phyloP scores from a whole-genome alignment of 2,329 filamentous ascomycete species.

The Cladosporium cucumerinum region DNA sequence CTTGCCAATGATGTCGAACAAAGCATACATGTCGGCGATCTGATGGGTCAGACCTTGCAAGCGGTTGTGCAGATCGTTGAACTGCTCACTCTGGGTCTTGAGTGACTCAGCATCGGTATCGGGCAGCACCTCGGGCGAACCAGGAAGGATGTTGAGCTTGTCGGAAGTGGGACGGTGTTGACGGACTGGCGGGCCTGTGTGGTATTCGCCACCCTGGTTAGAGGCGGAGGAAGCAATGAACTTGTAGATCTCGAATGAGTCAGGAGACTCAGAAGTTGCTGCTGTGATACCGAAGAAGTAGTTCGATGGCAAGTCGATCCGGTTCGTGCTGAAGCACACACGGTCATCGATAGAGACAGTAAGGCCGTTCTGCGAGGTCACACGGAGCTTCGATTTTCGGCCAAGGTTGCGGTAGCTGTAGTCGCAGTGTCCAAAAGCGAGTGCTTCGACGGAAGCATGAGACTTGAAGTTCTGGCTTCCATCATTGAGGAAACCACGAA shows the following conservation, averaged over 20 bases:
- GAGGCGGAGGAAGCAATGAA: constrained; percentile 59
- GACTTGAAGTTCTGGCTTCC: constrained; percentile 74
- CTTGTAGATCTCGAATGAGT: constrained; percentile 92
- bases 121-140: constrained; percentile 42
- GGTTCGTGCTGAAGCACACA: constrained; percentile 78
- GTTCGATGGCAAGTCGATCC: constrained; percentile 69
- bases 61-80: constrained; percentile 80
- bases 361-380: constrained; percentile 66
- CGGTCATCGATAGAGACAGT: constrained; percentile 76
- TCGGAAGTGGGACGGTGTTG: constrained; percentile 27
- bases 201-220: constrained; percentile 11
- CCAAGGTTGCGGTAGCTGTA: constrained; percentile 91
- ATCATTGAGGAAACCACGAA: constrained; percentile 93
- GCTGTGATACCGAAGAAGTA: constrained; percentile 87
- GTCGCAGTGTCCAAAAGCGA: constrained; percentile 90
- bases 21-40: constrained; percentile 59
- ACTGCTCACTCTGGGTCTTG: constrained; percentile 57
- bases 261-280: constrained; percentile 82
- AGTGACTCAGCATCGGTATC: constrained; percentile 36
- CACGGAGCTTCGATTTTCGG: constrained; percentile 71
- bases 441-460: constrained; percentile 72
- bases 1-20: constrained; percentile 51
- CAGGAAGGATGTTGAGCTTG: constrained; percentile 30
- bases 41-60: constrained; percentile 71
- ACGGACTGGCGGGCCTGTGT: constrained; percentile 30